Evolutionary conservation across 2,329 filamentous ascomycete species (phyloP), one percentile per base, ranked within the genome.

Genomic region (Raffaelea ambrosiae): DNA sequence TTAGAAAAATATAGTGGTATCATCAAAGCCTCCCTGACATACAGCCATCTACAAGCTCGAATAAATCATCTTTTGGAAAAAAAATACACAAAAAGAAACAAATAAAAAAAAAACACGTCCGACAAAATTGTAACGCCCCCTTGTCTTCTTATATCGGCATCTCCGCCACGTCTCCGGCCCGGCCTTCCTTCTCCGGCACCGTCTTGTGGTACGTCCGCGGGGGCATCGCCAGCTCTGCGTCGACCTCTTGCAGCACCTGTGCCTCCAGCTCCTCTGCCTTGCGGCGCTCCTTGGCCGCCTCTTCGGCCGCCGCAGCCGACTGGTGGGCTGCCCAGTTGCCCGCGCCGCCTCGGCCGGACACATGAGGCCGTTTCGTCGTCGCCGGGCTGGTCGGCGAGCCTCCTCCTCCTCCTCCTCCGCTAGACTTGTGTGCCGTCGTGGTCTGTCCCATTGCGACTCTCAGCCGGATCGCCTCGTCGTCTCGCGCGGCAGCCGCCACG

Each of bases 271-370:
- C 63, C 21, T 65, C 63, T 42, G 57, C 61, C 57, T 54, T 63
- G 50, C 56, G 58, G 53, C 59, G 55, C 50, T 54, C 55, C 50
- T 58, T 56, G 53, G 63, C 60, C 43, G 59, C 58, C n/a, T 54
- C 53, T 47, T 58, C 59, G 13, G 57, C 60, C 20, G 50, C 47
- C 26, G 53, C 50, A 22, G 56, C 55, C 42, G 54, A 52, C 40
- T 49, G 52, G 22, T 55, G 52, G 20, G 60, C 60, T 40, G 39
- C 43, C 65, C 72, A 81, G 59, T 80, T 81, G 2, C 77, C 78
- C 1, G 74, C 75, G n/a, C 77, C 77, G 21, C 77, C 78, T 5
- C 77, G 69, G 0, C 78, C 77, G 5, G 62, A 62, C 42, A 61
- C 10, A 57, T 60, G 11, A 46, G 51, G 26, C 44, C n/a, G n/a